Evolutionary conservation across 1,284 basidiomycete species (phyloP).

Genomic region (Sanghuangporus baumii): DNA sequence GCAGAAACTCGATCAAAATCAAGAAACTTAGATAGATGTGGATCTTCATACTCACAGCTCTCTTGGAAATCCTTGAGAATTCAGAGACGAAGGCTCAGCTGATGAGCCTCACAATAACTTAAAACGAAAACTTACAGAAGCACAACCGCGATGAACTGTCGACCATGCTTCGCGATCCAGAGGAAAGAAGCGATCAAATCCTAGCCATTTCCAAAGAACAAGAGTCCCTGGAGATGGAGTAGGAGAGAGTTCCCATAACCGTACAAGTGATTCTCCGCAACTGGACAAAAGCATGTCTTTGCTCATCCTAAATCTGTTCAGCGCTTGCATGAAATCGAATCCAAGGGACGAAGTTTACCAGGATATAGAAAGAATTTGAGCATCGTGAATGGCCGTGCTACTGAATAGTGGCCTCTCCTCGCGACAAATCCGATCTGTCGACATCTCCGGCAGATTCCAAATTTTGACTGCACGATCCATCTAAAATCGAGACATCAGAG

Average conservation of each 20-base stretch:
- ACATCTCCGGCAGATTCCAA: conserved; percentile 42
- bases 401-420: conserved; percentile 74
- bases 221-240: conserved; percentile 40
- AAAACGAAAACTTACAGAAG: conserved; percentile 43
- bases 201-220: conserved; percentile 62
- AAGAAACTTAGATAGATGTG: neutral
- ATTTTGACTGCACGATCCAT: conserved; percentile 69
- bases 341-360: conserved; percentile 39
- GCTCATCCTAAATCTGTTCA: conserved; percentile 40
- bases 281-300: conserved; percentile 56
- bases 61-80: conserved; percentile 59
- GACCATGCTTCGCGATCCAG: conserved; percentile 31
- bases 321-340: neutral
- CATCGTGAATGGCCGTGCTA: conserved; percentile 55
- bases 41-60: conserved; percentile 43
- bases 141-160: conserved; percentile 47
- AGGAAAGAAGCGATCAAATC: conserved; percentile 60
- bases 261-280: conserved; percentile 53
- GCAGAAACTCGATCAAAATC: neutral
- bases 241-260: conserved; percentile 28
- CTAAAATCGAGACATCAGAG: conserved; percentile 30
- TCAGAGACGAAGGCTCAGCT: neutral
- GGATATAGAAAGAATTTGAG: conserved; percentile 54
- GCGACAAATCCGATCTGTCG: conserved; percentile 33
- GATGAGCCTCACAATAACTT: neutral